Percentiles rank a stretch among this genome's conserved stretches.
Evolutionary conservation across 768 basidiomycete genomes (phyloP).

Genomic region (Trametes coccinea): DNA sequence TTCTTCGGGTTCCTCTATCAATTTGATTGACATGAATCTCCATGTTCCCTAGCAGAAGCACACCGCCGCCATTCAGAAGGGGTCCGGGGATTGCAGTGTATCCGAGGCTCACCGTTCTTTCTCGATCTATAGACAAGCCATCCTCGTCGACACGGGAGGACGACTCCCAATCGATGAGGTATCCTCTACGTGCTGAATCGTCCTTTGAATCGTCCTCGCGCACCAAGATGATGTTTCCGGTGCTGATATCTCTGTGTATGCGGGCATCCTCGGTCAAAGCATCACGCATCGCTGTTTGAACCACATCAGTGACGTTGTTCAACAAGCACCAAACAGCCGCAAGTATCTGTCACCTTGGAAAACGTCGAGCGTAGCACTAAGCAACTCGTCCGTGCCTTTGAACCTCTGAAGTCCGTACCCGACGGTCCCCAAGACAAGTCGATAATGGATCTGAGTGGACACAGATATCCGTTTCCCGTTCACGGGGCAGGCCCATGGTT

Average conservation of each 20-base stretch:
- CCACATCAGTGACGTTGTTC: not conserved
- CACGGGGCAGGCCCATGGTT: not conserved
- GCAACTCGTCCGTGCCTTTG: slow-evolving; percentile 9
- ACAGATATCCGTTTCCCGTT: not conserved
- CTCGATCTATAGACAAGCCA: not conserved
- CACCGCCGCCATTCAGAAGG: no score
- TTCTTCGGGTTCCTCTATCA: not conserved
- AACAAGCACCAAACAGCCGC: not conserved
- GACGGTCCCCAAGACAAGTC: slow-evolving; percentile 1
- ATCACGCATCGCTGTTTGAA: slow-evolving; percentile 1
- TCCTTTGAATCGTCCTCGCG: no score
- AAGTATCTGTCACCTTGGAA: not conserved
- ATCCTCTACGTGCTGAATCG: no score
- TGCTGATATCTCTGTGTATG: slow-evolving; percentile 15
- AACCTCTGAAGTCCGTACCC: slow-evolving; percentile 6
- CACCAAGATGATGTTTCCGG: slow-evolving; percentile 5
- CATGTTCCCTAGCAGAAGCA: slow-evolving; percentile 11
- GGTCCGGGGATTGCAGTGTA: no score
- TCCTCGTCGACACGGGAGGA: not conserved
- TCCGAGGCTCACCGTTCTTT: not conserved
- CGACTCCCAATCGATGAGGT: slow-evolving; percentile 16
- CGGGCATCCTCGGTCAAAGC: not conserved
- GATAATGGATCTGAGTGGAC: slow-evolving; percentile 3
- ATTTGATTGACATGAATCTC: slow-evolving; percentile 12
- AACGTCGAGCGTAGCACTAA: slow-evolving; percentile 2